These are phyloP conservation scores for Begonia masoniana DNA, from an alignment of 306 rosid genomes.

Conservation along the genomic window DNA sequence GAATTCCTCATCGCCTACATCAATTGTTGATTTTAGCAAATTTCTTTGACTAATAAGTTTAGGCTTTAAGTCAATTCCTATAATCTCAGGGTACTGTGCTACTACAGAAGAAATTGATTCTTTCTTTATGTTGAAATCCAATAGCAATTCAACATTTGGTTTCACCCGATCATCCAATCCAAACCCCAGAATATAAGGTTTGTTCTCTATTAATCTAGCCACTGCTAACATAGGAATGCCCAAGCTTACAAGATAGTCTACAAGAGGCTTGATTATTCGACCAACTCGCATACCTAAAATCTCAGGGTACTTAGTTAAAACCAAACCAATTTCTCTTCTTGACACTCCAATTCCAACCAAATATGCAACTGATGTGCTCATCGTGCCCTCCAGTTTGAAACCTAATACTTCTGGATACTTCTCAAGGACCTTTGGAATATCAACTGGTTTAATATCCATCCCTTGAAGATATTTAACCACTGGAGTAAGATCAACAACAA, in stretches of 20 bases:
- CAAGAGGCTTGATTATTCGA: constrained; percentile 79
- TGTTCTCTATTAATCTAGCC: constrained; percentile 84
- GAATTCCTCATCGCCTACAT: constrained; percentile 48
- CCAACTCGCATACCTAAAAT: constrained; percentile 96
- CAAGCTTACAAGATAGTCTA: constrained; percentile 65
- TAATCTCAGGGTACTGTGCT: constrained; percentile 76
- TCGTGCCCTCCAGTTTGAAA: constrained; percentile 95
- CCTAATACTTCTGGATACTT: constrained; percentile 83
- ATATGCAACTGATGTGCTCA: constrained; percentile 95
- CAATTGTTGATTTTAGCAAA: constrained; percentile 46
- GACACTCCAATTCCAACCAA: constrained; percentile 82
- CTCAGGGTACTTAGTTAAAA: constrained; percentile 78
- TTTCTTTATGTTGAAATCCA: constrained; percentile 54
- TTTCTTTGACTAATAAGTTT: constrained; percentile 51
- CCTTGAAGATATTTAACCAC: constrained; percentile 88
- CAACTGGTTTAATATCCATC: constrained; percentile 74
- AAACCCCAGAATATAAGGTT: constrained; percentile 81
- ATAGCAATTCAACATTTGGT: constrained; percentile 63
- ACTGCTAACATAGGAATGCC: constrained; percentile 82
- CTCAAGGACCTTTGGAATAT: constrained; percentile 80
- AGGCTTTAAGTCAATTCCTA: constrained; percentile 60
- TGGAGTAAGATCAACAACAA: constrained; percentile 78
- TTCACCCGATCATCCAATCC: constrained; percentile 64
- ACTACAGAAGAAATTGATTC: constrained; percentile 55
- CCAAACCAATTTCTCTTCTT: constrained; percentile 78